These are phyloP conservation scores for Glycine tomentella DNA, from an alignment of 306 rosid species.

Conservation along the genomic window DNA sequence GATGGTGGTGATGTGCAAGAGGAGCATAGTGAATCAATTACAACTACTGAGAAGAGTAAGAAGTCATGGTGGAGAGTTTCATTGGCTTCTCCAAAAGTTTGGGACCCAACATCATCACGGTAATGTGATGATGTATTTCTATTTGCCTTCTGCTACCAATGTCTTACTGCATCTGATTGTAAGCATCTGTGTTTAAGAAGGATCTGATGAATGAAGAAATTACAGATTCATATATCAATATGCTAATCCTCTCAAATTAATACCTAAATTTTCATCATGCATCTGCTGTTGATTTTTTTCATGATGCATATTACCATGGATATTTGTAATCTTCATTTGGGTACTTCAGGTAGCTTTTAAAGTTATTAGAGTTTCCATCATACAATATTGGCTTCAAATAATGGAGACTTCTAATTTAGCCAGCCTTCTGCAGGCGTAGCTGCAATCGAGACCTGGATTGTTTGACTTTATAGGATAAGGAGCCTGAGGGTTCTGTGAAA, in stretches of 20 bases:
- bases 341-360: too few species aligned
- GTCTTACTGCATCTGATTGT: conserved; percentile 22
- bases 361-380: too few species aligned
- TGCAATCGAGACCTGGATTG: too few species aligned
- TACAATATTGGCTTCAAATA: too few species aligned
- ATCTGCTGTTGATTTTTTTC: too few species aligned
- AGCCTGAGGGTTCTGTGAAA: too few species aligned
- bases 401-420: too few species aligned
- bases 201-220: conserved; percentile 29
- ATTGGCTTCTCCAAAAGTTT: conserved; percentile 84
- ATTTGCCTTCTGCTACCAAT: conserved; percentile 37
- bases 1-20: conserved; percentile 43
- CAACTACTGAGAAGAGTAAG: conserved; percentile 57
- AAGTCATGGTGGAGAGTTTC: conserved; percentile 91
- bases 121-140: conserved; percentile 51
- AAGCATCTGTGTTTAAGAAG: background rate
- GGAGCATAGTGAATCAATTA: conserved; percentile 60
- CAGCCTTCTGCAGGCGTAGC: too few species aligned
- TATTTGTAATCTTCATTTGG: too few species aligned
- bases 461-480: too few species aligned
- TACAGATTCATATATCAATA: conserved; percentile 25
- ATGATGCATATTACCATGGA: too few species aligned
- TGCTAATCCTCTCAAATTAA: background rate
- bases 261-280: too few species aligned
- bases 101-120: conserved; percentile 78